Evolutionary conservation across 306 rosid species (phyloP), one percentile per base, ranked within the genome.

Genomic region (Prunus fruticosa): DNA sequence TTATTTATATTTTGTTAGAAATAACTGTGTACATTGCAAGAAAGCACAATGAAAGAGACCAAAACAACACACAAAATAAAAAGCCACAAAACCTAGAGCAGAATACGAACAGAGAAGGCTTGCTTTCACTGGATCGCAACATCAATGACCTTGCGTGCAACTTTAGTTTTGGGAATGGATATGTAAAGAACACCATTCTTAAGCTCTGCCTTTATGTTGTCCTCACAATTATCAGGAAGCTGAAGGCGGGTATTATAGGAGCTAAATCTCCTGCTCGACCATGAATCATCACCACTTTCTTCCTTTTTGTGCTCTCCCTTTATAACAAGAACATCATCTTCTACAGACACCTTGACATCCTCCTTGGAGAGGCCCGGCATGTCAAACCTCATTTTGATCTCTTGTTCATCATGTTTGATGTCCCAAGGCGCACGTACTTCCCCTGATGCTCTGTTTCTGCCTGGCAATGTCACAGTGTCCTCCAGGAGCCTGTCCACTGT

Each of bases 301-400:
- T 85, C 85, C 41, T 43, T 58, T 74, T 79, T 84, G 3, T 76
- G 82, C 13, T 71, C 82, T 56, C 91, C 95, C 78, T 72, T 84
- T 18, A 93, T 84, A 14, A 88, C 86, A 63, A 93, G 91, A 18
- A 89, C 78, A 51, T 88, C 81, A 32, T 88, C 92, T 63, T 89
- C 97, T 6, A 93, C 77, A 4, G 86, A 84, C 4, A 93, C 91
- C 71, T 88, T 91, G 27, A 91, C 94, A 66, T 91, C 88, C 30
- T 90, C 93, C 74, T 90, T 93, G 12, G 91, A 84, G 1, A 93
- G 87, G 25, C 98, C 98, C 0, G 97, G 98, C 96, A 93, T 89
- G 90, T 93, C 97, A 27, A 91, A 87, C 68, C 97, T 74, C 90
- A 91, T 79, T 72, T 56, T 88, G 73, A 93, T 85, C 74, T 90